phyloP scores from a whole-genome alignment of 176 grass and related monocot species.

The Luzula sylvatica region DNA sequence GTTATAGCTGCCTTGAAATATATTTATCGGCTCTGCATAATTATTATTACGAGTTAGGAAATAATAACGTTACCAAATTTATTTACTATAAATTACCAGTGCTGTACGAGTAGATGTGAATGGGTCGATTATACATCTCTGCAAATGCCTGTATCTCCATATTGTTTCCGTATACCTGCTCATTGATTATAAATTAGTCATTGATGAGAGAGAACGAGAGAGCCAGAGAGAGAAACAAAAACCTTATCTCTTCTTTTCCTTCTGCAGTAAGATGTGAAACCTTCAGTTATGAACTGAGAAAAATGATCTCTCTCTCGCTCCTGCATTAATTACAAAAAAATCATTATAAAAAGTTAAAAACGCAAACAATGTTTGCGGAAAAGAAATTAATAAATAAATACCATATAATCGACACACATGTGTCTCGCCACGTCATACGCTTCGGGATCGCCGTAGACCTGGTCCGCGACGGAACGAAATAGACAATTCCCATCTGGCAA shows the following conservation, averaged over 20 bases:
- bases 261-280: slow-evolving; percentile 89
- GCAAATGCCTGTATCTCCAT: slow-evolving; percentile 98
- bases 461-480: slow-evolving; percentile 95
- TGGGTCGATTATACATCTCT: slow-evolving; percentile 98
- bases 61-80: not conserved
- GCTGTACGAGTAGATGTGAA: slow-evolving; percentile 97
- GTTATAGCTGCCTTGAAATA: slow-evolving; percentile 95
- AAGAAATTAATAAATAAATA: slow-evolving; percentile 1
- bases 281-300: slow-evolving; percentile 90
- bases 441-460: slow-evolving; percentile 97
- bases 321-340: slow-evolving; percentile 28
- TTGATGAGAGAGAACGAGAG: not conserved
- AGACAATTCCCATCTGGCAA: slow-evolving; percentile 86
- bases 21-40: slow-evolving; percentile 96
- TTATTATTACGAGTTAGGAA: slow-evolving; percentile 21
- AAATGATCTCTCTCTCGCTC: slow-evolving; percentile 98
- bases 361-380: too few species aligned
- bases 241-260: slow-evolving; percentile 99
- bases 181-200: not conserved
- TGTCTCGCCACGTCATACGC: slow-evolving; percentile 88
- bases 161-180: slow-evolving; percentile 97
- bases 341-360: not conserved
- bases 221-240: slow-evolving; percentile 4
- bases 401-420: slow-evolving; percentile 99
- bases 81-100: slow-evolving; percentile 33